Base-by-base conservation (phyloP, 108 stramenopile species). In the Nannochloropsis salina region DNA sequence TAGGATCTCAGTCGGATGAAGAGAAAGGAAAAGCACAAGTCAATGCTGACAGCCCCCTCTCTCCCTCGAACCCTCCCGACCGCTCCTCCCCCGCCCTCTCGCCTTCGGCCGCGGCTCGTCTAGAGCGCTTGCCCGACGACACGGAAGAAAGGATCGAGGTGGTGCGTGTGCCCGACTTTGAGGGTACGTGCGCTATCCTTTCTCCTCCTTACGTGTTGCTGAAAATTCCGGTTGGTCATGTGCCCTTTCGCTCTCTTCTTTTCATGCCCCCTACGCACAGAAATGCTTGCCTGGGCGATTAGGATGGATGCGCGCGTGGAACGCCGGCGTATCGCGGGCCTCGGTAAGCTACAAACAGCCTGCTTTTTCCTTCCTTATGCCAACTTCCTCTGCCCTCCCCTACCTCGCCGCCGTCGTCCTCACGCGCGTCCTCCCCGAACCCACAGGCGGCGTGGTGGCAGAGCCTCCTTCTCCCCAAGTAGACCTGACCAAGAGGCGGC, bases 41-140 rank as follows among this genome's bases (percentile, higher is more conserved):
- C 61, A 74, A n/a, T 6, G 61, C 15, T n/a, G 61, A 74, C 61
- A n/a, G 20, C 61, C 61, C 61, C n/a, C 61, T 74, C 61, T 74
- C 61, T 6, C 61, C 61, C 61, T 74, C 61, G 20, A 74, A 74
- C 61, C 61, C 61, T 74, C 61, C 61, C 61, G 61, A 74, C 61
- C 61, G 61, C 61, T 74, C 61, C 61, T 74, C 61, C 8, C n/a
- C 61, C 61, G 15, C n/a, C 8, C 4, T 74, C 61, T 74, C 61
- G 5, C n/a, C 61, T n/a, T 4, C 61, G 15, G 61, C 61, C n/a
- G 61, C 61, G 61, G 61, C 61, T n/a, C 61, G 61, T 74, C n/a
- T 74, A n/a, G 61, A 74, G 61, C 61, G 61, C 61, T n/a, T 74
- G 20, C 61, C 61, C 4, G 61, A 74, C 61, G 61, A 74, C 61